These are phyloP conservation scores for Boletus semigastroideus DNA, from an alignment of 1,284 basidiomycete species.

Conservation along the genomic window DNA sequence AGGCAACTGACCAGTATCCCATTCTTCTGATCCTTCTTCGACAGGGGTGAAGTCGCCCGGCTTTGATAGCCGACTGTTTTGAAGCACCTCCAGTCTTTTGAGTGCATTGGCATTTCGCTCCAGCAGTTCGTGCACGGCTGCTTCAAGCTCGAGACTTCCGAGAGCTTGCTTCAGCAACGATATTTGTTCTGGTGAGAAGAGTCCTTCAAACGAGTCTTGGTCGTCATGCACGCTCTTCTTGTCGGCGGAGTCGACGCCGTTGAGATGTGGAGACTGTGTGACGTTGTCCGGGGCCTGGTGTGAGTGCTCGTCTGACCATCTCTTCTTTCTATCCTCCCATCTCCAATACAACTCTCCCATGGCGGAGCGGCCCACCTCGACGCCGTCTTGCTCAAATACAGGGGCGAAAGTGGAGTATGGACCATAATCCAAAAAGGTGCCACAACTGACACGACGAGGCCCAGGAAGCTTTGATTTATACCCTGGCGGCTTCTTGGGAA, in stretches of 20 bases:
- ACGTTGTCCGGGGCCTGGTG: conserved; percentile 5
- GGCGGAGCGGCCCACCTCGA: conserved; percentile 58
- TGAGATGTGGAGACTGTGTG: conserved; percentile 3
- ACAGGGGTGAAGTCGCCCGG: conserved; percentile 49
- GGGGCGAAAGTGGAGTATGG: conserved; percentile 73
- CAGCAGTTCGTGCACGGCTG: conserved; percentile 63
- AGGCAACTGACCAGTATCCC: conserved; percentile 62
- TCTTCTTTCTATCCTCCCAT: conserved; percentile 39
- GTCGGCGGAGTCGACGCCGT: conserved; percentile 11
- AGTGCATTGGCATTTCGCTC: conserved; percentile 63
- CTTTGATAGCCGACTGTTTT: conserved; percentile 50
- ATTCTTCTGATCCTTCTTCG: conserved; percentile 71
- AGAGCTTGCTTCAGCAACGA: conserved; percentile 55
- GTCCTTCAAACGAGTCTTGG: conserved; percentile 44
- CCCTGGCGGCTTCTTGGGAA: conserved; percentile 40
- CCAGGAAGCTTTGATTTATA: conserved; percentile 40
- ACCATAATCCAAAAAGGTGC: conserved; percentile 75
- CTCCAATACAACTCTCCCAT: conserved; percentile 58
- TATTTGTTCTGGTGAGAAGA: conserved; percentile 57
- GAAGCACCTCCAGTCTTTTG: conserved; percentile 60
- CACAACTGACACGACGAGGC: conserved; percentile 55
- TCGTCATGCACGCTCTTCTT: conserved; percentile 12
- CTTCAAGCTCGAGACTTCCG: conserved; percentile 60
- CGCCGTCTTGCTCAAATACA: conserved; percentile 68
- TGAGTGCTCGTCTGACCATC: conserved; percentile 18